These are phyloP conservation scores for Yamadazyma tumulicola DNA, from an alignment of 805 yeast species.

Conservation along the genomic window DNA sequence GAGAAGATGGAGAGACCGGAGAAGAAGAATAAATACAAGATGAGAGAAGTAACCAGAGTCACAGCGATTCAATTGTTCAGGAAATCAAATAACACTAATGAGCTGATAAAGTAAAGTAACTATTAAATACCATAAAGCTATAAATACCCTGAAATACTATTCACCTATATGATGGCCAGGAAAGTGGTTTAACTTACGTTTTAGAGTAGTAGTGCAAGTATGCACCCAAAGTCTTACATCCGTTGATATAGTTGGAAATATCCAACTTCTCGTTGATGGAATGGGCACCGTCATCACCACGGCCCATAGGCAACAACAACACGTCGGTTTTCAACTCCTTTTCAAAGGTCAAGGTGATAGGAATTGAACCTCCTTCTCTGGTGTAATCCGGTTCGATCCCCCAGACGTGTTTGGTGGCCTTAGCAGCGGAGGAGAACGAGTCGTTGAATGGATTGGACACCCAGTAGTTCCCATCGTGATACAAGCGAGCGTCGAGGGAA, in stretches of 20 bases:
- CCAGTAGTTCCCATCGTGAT: conserved; percentile 98
- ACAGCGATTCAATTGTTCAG: no score
- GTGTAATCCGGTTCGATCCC: conserved; percentile 94
- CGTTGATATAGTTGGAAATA: conserved; percentile 84
- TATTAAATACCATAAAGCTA: no score
- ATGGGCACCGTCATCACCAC: conserved; percentile 99
- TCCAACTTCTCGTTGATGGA: conserved; percentile 94
- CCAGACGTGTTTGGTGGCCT: conserved; percentile 94
- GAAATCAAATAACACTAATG: no score
- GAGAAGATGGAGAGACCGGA: no score
- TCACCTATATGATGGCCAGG: no score
- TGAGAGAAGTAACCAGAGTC: no score
- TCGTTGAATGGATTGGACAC: conserved; percentile 90
- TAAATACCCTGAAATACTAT: no score
- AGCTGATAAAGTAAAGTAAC: no score
- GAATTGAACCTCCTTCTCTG: conserved; percentile 99
- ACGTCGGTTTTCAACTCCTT: conserved; percentile 81
- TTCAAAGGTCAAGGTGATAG: conserved; percentile 93
- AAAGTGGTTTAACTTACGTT: no score
- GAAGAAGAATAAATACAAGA: no score
- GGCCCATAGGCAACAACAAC: conserved; percentile 91
- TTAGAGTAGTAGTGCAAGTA: conserved; percentile 75
- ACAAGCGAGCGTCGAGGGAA: conserved; percentile 63
- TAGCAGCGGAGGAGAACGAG: conserved; percentile 87
- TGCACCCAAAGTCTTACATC: conserved; percentile 90